A percentile compares a stretch with the other conserved stretches of the same genome.
Conservation (phyloP, 768 basidiomycete genomes). For the Rhodosporidiobolus odoratus region DNA sequence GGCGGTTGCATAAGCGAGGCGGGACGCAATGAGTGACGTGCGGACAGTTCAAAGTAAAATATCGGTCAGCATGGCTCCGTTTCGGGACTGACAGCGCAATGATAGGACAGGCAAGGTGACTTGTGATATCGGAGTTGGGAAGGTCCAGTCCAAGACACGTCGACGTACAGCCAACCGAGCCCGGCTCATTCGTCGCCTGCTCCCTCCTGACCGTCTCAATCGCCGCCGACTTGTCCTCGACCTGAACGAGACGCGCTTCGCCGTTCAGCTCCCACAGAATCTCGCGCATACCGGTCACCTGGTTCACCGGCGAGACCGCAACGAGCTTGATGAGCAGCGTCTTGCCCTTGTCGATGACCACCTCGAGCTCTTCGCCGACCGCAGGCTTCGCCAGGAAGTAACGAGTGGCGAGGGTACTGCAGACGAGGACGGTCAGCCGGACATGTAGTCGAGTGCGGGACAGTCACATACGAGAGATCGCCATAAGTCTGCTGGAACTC, state of each 20-base stretch:
- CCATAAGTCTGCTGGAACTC: slow-evolving; percentile 89
- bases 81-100: neutral
- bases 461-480: slow-evolving; percentile 30
- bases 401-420: slow-evolving; percentile 85
- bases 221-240: slow-evolving; percentile 95
- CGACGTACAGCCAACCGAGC: slow-evolving; percentile 74
- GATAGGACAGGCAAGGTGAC: no score
- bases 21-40: no score
- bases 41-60: no score
- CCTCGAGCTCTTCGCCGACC: slow-evolving; percentile 76
- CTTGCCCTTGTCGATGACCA: slow-evolving; percentile 72
- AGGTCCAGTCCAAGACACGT: no score
- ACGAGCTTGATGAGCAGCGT: slow-evolving; percentile 92
- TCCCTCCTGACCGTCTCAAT: slow-evolving; percentile 91
- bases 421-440: slow-evolving; percentile 45
- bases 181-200: slow-evolving; percentile 83
- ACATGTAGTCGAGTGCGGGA: neutral
- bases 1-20: no score
- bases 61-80: neutral
- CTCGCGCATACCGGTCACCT: slow-evolving; percentile 85
- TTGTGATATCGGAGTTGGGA: no score
- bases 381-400: slow-evolving; percentile 92
- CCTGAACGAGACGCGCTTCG: slow-evolving; percentile 85
- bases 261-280: slow-evolving; percentile 78
- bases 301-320: slow-evolving; percentile 88